Percentiles rank a stretch among this genome's conserved stretches.
Conservation (phyloP, 164 flowering plant species). For the Kalanchoe fedtschenkoi region DNA sequence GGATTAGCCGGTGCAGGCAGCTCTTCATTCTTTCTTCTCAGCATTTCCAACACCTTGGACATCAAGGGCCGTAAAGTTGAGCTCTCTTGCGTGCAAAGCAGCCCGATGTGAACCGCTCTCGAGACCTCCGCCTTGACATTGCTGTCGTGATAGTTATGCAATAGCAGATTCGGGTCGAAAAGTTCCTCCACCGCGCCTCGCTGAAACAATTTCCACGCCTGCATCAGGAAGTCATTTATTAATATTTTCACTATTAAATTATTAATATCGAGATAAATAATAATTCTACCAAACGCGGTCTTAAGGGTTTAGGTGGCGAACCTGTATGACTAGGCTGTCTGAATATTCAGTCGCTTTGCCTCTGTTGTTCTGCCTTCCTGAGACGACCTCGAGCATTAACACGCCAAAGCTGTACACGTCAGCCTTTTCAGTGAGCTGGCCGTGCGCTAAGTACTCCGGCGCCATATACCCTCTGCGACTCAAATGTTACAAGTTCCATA, state of each 20-base stretch:
- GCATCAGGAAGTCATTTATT: background rate
- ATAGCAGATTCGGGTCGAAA: conserved; percentile 40
- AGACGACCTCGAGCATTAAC: conserved; percentile 42
- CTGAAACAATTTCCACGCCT: conserved; percentile 59
- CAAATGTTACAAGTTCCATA: background rate
- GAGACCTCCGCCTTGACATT: conserved; percentile 39
- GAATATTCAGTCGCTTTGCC: conserved; percentile 19
- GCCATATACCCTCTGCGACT: conserved; percentile 57
- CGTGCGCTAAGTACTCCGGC: conserved; percentile 52
- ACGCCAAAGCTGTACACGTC: conserved; percentile 76
- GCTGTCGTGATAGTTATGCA: conserved; percentile 13
- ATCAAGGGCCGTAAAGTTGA: conserved; percentile 62
- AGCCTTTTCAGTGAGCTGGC: conserved; percentile 61
- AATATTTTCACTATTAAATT: background rate
- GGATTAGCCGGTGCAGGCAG: conserved; percentile 62
- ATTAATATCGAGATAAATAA: background rate
- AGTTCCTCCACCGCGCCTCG: conserved; percentile 33
- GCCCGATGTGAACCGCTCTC: conserved; percentile 52
- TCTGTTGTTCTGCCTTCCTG: conserved; percentile 35
- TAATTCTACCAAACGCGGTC: background rate
- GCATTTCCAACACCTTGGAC: conserved; percentile 62
- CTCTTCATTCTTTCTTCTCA: conserved; percentile 24
- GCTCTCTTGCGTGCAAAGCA: conserved; percentile 74
- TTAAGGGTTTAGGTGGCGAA: background rate
- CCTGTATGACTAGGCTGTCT: conserved; percentile 2